Conservation (phyloP, 495 filamentous ascomycete species). For the Annulohypoxylon maeteangense region DNA sequence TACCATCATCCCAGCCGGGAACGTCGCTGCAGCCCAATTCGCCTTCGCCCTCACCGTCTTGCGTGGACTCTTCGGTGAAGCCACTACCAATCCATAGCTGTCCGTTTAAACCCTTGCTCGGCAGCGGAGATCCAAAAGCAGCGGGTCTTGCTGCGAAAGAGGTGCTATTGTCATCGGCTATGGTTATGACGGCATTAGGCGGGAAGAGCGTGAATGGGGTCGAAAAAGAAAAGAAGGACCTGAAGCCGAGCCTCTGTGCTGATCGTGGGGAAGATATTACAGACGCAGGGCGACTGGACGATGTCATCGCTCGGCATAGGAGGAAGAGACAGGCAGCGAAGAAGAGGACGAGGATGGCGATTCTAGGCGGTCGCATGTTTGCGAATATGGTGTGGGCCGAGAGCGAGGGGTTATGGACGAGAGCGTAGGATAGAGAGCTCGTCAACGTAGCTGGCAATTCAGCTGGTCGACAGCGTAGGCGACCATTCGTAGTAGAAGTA, state of each 20-base stretch:
- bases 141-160: constrained; percentile 94
- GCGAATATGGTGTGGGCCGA: neutral
- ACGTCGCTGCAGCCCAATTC: constrained; percentile 98
- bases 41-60: constrained; percentile 74
- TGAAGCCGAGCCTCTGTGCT: constrained; percentile 49
- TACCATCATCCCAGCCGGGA: constrained; percentile 82
- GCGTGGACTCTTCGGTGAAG: constrained; percentile 77
- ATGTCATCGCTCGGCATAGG: constrained; percentile 55
- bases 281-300: constrained; percentile 43
- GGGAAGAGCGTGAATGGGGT: constrained; percentile 82
- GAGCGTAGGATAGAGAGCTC: neutral
- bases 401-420: neutral
- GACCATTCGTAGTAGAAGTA: constrained; percentile 38
- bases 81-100: constrained; percentile 91
- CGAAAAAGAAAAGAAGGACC: constrained; percentile 60
- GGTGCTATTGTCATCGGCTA: constrained; percentile 97
- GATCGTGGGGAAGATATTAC: constrained; percentile 40
- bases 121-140: constrained; percentile 87
- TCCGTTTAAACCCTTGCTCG: constrained; percentile 78
- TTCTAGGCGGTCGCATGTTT: constrained; percentile 60
- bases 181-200: constrained; percentile 91
- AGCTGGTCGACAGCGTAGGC: constrained; percentile 38
- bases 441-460: constrained; percentile 46
- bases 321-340: constrained; percentile 60
- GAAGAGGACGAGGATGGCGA: constrained; percentile 59